Conservation (phyloP, 768 basidiomycete species). For the Trametes elegans region DNA sequence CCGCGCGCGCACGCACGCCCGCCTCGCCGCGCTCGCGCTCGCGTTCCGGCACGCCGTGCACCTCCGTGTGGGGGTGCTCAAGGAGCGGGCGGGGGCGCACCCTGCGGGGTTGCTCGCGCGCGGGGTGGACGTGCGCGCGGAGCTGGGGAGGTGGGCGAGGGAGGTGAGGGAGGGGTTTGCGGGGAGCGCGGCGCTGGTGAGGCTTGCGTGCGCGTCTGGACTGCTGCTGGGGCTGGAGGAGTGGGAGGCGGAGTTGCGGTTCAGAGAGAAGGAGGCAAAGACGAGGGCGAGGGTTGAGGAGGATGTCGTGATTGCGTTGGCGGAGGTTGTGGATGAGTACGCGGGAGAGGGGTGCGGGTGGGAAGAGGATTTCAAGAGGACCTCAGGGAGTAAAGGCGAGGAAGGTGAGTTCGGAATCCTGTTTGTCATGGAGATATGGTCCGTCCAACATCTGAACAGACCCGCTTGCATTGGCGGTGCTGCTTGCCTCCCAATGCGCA, state of each 20-base stretch:
- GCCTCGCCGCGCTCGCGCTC: constrained; percentile 48
- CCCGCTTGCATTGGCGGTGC: constrained; percentile 28
- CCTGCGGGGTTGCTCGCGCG: constrained; percentile 31
- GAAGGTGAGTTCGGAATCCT: constrained; percentile 27
- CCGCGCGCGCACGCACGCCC: constrained; percentile 43
- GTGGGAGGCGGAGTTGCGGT: constrained; percentile 33
- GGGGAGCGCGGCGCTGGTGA: constrained; percentile 61
- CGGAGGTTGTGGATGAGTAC: constrained; percentile 71
- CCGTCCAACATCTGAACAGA: constrained; percentile 17
- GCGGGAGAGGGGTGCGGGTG: constrained; percentile 39
- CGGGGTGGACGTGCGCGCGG: constrained; percentile 33
- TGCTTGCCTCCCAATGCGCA: constrained; percentile 60
- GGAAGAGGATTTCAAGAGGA: constrained; percentile 62
- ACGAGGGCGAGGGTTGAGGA: constrained; percentile 52
- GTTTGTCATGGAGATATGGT: not conserved
- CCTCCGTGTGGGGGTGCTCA: constrained; percentile 44
- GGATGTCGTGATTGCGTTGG: constrained; percentile 65
- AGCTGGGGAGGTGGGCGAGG: constrained; percentile 30
- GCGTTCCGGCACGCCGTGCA: constrained; percentile 63
- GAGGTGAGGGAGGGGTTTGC: constrained; percentile 30
- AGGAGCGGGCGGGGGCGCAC: constrained; percentile 28
- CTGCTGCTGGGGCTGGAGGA: constrained; percentile 66
- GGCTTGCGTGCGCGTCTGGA: constrained; percentile 63
- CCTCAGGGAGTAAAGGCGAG: constrained; percentile 43
- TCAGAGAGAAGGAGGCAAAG: constrained; percentile 27